A percentile compares a stretch with the other conserved stretches of the same genome.
phyloP scores from a whole-genome alignment of 1,284 basidiomycete genomes.

The Apiotrichum porosum region DNA sequence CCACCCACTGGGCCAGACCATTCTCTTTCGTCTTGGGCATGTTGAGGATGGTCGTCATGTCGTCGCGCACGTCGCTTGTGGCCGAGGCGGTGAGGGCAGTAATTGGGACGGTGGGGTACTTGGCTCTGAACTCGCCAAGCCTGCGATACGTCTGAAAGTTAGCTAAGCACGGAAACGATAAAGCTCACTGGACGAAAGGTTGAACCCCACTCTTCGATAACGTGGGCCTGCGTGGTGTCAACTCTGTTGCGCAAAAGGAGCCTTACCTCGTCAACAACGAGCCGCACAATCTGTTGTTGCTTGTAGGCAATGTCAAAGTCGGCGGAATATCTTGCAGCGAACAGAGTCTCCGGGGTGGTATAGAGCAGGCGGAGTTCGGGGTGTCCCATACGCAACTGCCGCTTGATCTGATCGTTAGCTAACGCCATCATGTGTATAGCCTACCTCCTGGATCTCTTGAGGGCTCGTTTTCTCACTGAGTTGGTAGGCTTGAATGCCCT shows the following conservation, averaged over 20 bases:
- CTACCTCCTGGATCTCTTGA: constrained; percentile 54
- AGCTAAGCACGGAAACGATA: too few species aligned
- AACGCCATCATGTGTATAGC: not conserved
- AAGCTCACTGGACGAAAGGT: constrained; percentile 59
- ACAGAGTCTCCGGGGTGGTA: constrained; percentile 71
- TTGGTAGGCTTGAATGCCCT: constrained; percentile 59
- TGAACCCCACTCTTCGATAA: constrained; percentile 85
- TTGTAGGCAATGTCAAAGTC: constrained; percentile 56
- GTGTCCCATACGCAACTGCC: constrained; percentile 60
- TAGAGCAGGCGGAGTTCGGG: constrained; percentile 66
- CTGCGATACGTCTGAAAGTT: constrained; percentile 62
- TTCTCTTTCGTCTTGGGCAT: constrained; percentile 50
- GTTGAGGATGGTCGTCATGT: constrained; percentile 63
- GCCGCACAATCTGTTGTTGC: constrained; percentile 59
- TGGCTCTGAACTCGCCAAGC: constrained; percentile 64
- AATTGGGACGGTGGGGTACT: constrained; percentile 67
- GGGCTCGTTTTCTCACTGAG: constrained; percentile 63
- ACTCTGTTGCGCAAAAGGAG: not conserved
- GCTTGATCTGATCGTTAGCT: constrained; percentile 54
- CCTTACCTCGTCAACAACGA: constrained; percentile 74
- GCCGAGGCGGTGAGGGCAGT: constrained; percentile 56
- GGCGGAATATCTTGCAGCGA: constrained; percentile 55
- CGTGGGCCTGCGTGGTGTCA: constrained; percentile 63
- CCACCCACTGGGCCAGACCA: constrained; percentile 60
- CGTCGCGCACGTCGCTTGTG: constrained; percentile 60